phyloP scores from a whole-genome alignment of 2,329 filamentous ascomycete genomes.

The Aspergillus fructus region DNA sequence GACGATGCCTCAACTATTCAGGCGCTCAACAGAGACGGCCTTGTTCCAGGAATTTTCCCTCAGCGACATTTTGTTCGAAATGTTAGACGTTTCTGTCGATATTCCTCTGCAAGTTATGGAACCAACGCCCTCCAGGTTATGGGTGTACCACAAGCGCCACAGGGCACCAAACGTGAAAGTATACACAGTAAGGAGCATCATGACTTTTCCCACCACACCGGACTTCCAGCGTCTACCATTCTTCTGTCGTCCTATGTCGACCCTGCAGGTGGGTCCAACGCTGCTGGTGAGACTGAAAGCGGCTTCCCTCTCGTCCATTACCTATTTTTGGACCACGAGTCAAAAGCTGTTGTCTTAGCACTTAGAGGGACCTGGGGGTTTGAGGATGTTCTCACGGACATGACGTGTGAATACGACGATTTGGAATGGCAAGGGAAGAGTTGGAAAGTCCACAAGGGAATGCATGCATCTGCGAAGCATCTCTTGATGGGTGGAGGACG shows the following conservation, averaged over 20 bases:
- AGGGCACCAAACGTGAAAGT: slow-evolving; percentile 29
- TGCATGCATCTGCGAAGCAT: slow-evolving; percentile 68
- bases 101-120: slow-evolving; percentile 49
- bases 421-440: slow-evolving; percentile 57
- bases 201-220: slow-evolving; percentile 46
- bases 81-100: slow-evolving; percentile 47
- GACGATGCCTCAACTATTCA: slow-evolving; percentile 46
- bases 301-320: slow-evolving; percentile 73
- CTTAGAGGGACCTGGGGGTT: slow-evolving; percentile 72
- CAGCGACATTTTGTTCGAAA: slow-evolving; percentile 47
- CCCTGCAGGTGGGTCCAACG: slow-evolving; percentile 65
- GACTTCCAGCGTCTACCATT: slow-evolving; percentile 47
- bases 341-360: slow-evolving; percentile 70
- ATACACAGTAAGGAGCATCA: slow-evolving; percentile 44
- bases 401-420: slow-evolving; percentile 72
- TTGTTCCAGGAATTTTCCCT: slow-evolving; percentile 47
- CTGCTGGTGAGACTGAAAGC: slow-evolving; percentile 62
- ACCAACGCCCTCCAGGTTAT: slow-evolving; percentile 48
- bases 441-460: slow-evolving; percentile 73
- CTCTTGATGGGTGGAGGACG: slow-evolving; percentile 68
- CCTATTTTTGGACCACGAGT: slow-evolving; percentile 68
- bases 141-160: slow-evolving; percentile 39
- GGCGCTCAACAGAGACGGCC: slow-evolving; percentile 43
- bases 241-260: slow-evolving; percentile 71
- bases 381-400: slow-evolving; percentile 70